These are phyloP conservation scores for Trichosanthes cucumerina DNA, from an alignment of 306 rosid genomes.

Conservation along the genomic window DNA sequence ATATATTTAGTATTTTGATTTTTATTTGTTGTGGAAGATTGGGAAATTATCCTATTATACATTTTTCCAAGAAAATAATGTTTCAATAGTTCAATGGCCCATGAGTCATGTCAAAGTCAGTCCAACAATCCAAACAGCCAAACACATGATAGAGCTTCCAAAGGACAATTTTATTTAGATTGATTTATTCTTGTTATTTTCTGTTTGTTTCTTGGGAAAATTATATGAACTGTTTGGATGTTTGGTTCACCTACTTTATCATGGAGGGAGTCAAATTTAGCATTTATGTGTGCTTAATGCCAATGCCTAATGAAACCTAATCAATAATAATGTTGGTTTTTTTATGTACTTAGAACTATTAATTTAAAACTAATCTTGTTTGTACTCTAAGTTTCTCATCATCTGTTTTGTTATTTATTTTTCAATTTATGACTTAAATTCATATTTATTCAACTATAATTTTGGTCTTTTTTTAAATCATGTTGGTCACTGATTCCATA, in stretches of 20 bases:
- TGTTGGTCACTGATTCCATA: neutral
- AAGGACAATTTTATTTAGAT: neutral
- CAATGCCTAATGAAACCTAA: neutral
- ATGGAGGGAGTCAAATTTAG: neutral
- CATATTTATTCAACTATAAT: neutral
- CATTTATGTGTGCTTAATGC: neutral
- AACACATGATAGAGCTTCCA: neutral
- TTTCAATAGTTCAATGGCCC: neutral
- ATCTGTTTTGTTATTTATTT: no score
- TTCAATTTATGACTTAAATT: neutral
- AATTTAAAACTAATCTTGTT: neutral
- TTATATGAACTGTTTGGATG: neutral
- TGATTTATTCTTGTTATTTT: neutral
- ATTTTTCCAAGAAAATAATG: no score
- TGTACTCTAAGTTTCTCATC: neutral
- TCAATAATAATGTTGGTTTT: neutral
- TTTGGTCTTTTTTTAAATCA: neutral
- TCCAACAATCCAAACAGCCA: neutral
- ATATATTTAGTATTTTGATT: no score
- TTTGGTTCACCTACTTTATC: constrained; percentile 4
- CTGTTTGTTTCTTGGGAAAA: neutral
- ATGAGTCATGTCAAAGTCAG: neutral
- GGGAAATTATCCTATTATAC: neutral
- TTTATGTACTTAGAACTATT: neutral
- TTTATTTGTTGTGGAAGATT: no score